Conservation (phyloP, 2,329 filamentous ascomycete species). For the Penicillium freii region DNA sequence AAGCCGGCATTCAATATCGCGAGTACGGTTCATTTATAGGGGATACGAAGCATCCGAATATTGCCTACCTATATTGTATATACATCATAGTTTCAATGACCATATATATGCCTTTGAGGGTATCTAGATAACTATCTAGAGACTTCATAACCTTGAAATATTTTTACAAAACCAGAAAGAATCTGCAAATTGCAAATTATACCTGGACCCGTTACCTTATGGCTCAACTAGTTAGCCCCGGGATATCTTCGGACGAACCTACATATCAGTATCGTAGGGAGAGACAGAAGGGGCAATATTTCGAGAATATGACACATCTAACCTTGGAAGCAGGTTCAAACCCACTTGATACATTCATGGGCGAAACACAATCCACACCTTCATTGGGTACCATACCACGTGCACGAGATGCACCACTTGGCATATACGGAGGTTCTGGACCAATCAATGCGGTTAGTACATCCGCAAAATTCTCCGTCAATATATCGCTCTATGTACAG, state of each 20-base stretch:
- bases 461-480: not conserved
- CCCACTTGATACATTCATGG: not conserved
- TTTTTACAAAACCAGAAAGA: not conserved
- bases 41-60: not conserved
- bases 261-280: too few relatives aligned
- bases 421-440: not conserved
- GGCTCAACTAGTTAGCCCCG: not conserved
- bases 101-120: not conserved
- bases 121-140: not conserved
- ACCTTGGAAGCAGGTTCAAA: not conserved
- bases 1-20: not conserved
- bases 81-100: not conserved
- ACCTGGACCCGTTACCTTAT: not conserved
- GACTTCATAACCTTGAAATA: not conserved
- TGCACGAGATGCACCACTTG: not conserved
- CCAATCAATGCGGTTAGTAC: not conserved
- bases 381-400: not conserved
- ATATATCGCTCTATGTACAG: not conserved
- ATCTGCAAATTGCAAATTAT: not conserved
- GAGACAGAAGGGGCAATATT: not conserved
- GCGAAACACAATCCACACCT: not conserved
- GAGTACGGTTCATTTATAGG: not conserved
- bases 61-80: not conserved
- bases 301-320: not conserved
- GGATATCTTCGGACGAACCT: constrained; percentile 1